phyloP scores from a whole-genome alignment of 2,329 filamentous ascomycete genomes.

The Nigrospora osmanthi region DNA sequence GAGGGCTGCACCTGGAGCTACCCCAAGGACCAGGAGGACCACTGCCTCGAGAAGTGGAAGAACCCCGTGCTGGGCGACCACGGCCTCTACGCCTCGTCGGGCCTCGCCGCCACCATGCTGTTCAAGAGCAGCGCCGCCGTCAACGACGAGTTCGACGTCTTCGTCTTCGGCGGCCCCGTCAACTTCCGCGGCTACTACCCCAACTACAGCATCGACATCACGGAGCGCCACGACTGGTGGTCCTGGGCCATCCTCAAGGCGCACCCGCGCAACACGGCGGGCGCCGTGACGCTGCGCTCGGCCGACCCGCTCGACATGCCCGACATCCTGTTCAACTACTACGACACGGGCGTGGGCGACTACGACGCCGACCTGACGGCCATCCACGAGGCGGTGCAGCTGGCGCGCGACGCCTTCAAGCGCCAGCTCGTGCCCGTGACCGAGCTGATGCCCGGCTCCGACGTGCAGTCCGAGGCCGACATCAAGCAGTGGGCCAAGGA shows the following conservation, averaged over 20 bases:
- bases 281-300: conserved; percentile 53
- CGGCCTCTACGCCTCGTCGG: conserved; percentile 25
- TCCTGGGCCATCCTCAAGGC: conserved; percentile 43
- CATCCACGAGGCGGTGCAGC: conserved; percentile 24
- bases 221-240: conserved; percentile 29
- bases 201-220: conserved; percentile 22
- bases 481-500: conserved; percentile 25
- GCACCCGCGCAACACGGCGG: conserved; percentile 49
- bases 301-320: conserved; percentile 57
- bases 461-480: conserved; percentile 1
- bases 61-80: conserved; percentile 9
- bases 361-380: conserved; percentile 8
- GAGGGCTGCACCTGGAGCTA: conserved; percentile 24
- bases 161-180: conserved; percentile 29
- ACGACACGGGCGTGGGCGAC: conserved; percentile 34
- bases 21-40: conserved; percentile 21
- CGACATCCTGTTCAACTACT: conserved; percentile 52
- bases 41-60: conserved; percentile 19
- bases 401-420: conserved; percentile 34
- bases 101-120: conserved; percentile 21
- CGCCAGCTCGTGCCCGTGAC: conserved; percentile 1
- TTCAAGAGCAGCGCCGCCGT: conserved; percentile 17
- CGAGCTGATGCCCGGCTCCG: not conserved
- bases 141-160: conserved; percentile 22
- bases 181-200: conserved; percentile 32